A percentile compares a stretch with the other conserved stretches of the same genome.
Conservation (phyloP, 805 yeast genomes). For the Dipodascopsis uninucleata region DNA sequence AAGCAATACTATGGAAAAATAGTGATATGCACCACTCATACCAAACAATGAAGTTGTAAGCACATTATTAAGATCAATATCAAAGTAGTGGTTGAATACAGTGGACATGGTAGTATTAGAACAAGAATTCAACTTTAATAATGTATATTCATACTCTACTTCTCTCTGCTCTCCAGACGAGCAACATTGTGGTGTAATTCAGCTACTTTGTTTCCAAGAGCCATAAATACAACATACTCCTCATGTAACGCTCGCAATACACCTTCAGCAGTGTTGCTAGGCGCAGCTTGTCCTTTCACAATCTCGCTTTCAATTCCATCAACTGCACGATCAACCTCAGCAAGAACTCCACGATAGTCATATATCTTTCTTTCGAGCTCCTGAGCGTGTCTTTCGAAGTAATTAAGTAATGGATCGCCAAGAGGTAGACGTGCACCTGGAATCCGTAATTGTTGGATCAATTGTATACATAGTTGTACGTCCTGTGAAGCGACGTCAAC, state of each 20-base stretch:
- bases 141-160: constrained; percentile 1
- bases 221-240: constrained; percentile 67
- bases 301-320: constrained; percentile 41
- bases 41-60: too few relatives aligned
- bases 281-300: constrained; percentile 11
- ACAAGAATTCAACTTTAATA: too few relatives aligned
- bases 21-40: too few relatives aligned
- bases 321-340: constrained; percentile 51
- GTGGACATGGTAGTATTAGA: too few relatives aligned
- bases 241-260: constrained; percentile 41
- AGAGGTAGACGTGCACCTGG: constrained; percentile 34
- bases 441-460: constrained; percentile 23
- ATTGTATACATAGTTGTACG: constrained; percentile 16
- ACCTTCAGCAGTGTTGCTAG: constrained; percentile 19
- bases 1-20: too few relatives aligned
- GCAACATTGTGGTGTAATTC: constrained; percentile 57
- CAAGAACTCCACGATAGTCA: constrained; percentile 46
- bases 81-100: too few relatives aligned
- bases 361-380: constrained; percentile 47
- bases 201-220: constrained; percentile 67
- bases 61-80: too few relatives aligned
- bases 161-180: constrained; percentile 23
- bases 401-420: constrained; percentile 47
- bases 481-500: constrained; percentile 22
- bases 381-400: constrained; percentile 46